Evolutionary conservation across 352 stramenopile species (phyloP), one percentile per base, ranked within the genome.

Genomic region (Globisporangium polare): DNA sequence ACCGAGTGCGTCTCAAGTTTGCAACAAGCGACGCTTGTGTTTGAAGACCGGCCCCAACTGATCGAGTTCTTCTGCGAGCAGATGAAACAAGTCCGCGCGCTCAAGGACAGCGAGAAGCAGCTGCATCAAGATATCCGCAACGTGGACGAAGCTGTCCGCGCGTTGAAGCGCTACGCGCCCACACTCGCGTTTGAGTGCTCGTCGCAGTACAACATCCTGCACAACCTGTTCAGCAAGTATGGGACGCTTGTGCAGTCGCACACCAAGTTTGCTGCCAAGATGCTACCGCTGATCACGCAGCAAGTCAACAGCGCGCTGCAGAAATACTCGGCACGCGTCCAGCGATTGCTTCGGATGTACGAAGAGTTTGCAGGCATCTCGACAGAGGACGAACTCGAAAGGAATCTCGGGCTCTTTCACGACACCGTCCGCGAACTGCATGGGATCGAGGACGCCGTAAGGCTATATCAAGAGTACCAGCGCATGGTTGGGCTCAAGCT

Each of bases 61-160:
- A 84, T 89, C 33, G 78, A 89, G 26, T 84, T 71, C 33, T 92
- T 90, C 50, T 90, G 80, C 33, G 75, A 87, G 31, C 83, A 92
- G 58, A 72, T 89, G 63, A 83, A 80, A 58, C 73, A 77, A 62
- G 76, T 85, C 18, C 74, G 71, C n/a, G 35, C 64, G 15, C 47
- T 92, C 17, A 77, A 83, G 54, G 78, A 89, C 2, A 41, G 56
- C 0, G 80, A 89, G 41, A 84, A 77, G 45, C 72, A 81, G 49
- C 64, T 92, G 6, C 76, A 83, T 13, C 78, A 89, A 61, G 79
- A 89, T 33, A 80, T 90, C 43, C 74, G 77, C 18, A 89, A 87
- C 39, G 77, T 92, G 10, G 83, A 92, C 35, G 80, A 92, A 63
- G 63, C 78, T 6, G 65, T 84, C 26, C 76, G 77, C 57, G 64